These are phyloP conservation scores for Cystobasidiopsis lactophilus DNA, from an alignment of 768 basidiomycete species.

Conservation along the genomic window DNA sequence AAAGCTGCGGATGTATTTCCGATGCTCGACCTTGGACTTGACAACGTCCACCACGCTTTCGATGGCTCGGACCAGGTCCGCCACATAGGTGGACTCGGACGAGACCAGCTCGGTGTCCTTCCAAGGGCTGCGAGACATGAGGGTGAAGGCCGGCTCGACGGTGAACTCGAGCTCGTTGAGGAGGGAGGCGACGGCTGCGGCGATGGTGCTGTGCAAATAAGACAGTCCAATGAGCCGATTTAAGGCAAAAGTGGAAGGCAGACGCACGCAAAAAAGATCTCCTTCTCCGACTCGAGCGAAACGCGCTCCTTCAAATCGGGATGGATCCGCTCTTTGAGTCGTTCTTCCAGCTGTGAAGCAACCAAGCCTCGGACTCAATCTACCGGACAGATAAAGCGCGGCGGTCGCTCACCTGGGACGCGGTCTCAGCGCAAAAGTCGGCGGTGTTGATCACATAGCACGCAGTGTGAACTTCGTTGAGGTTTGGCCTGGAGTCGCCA, in stretches of 20 bases:
- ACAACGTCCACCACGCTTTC: slow-evolving; percentile 57
- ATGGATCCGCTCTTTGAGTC: slow-evolving; percentile 59
- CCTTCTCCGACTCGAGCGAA: slow-evolving; percentile 61
- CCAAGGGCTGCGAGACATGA: slow-evolving; percentile 63
- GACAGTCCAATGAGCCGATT: neutral
- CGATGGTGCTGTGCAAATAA: slow-evolving; percentile 44
- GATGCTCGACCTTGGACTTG: slow-evolving; percentile 67
- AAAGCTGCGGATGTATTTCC: slow-evolving; percentile 80
- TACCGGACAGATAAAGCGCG: neutral
- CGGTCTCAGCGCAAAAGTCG: slow-evolving; percentile 86
- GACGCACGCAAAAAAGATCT: slow-evolving; percentile 63
- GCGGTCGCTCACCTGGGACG: slow-evolving; percentile 41
- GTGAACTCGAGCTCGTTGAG: slow-evolving; percentile 67
- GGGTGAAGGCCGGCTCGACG: slow-evolving; percentile 53
- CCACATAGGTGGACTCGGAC: slow-evolving; percentile 59
- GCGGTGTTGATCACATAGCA: slow-evolving; percentile 90
- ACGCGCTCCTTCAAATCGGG: slow-evolving; percentile 55
- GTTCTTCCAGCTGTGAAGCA: slow-evolving; percentile 57
- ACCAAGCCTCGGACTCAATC: neutral
- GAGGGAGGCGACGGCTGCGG: slow-evolving; percentile 54
- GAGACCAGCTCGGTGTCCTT: slow-evolving; percentile 55
- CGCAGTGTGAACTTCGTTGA: slow-evolving; percentile 50
- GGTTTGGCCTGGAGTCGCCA: slow-evolving; percentile 59
- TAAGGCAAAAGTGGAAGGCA: no score
- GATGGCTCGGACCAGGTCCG: slow-evolving; percentile 48